Evolutionary conservation across 495 filamentous ascomycete genomes (phyloP), one percentile per base, ranked within the genome.

Genomic region (Amphirosellinia nigrospora): DNA sequence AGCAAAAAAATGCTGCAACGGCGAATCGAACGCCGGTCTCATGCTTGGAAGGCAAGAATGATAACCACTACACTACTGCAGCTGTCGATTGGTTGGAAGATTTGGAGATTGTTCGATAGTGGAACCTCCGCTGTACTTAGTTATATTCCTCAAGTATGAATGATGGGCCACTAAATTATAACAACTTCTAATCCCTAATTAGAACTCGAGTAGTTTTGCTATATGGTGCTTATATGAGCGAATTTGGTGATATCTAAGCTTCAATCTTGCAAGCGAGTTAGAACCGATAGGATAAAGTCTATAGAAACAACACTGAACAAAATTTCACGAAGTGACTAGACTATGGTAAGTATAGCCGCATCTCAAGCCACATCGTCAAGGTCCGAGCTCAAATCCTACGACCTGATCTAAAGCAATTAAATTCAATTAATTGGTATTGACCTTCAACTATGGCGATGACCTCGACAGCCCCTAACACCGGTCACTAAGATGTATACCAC

Each of bases 41-140:
- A 67, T 58, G 64, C 64, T 67, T 67, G 64, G 64, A 67, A 67
- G 64, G 64, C 64, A 58, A 68, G 65, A 68, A 68, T 68, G 65
- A 68, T 68, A 60, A 68, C 65, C 65, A 68, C 65, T 68, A 68
- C 65, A 68, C 65, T 68, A 68, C 39, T 60, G 45, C 65, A 68
- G 65, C 64, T 46, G 2, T 15, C n/a, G 13, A 21, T 46, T 46
- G 3, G 43, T 4, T 46, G 43, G n/a, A n/a, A n/a, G n/a, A n/a
- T n/a, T n/a, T n/a, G n/a, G n/a, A n/a, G n/a, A n/a, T n/a, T n/a
- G n/a, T n/a, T n/a, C n/a, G n/a, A n/a, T n/a, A n/a, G n/a, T n/a
- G n/a, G n/a, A n/a, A n/a, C n/a, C n/a, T n/a, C n/a, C n/a, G n/a
- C n/a, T n/a, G n/a, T n/a, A n/a, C n/a, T n/a, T n/a, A n/a, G n/a